phyloP scores from a whole-genome alignment of 257 asterid species.

The Misopates orontium region DNA sequence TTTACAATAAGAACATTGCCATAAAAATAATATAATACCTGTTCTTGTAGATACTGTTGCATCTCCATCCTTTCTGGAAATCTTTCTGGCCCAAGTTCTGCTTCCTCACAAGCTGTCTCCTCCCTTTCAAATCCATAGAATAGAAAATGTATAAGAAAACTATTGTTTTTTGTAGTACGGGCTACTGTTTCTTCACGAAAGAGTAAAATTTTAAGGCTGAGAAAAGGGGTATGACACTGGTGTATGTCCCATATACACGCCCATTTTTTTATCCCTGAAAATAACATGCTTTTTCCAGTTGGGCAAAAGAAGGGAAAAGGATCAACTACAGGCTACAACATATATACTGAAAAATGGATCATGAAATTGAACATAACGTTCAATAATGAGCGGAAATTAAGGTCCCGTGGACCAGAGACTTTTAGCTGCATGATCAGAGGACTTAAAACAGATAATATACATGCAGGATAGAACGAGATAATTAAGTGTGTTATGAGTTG shows the following conservation, averaged over 20 bases:
- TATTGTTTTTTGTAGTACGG: constrained; percentile 1
- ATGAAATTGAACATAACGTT: background rate
- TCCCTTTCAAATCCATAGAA: constrained; percentile 53
- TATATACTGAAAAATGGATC: background rate
- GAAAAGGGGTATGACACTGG: too few relatives aligned
- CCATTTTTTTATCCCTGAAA: background rate
- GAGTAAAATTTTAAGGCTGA: background rate
- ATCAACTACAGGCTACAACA: constrained; percentile 3
- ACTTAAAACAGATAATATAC: background rate
- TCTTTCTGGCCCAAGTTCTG: constrained; percentile 78
- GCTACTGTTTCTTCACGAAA: too few relatives aligned
- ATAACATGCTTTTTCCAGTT: background rate
- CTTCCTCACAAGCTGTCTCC: constrained; percentile 92
- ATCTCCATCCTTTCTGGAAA: constrained; percentile 58
- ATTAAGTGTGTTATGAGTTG: background rate
- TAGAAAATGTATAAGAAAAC: constrained; percentile 11
- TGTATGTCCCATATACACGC: too few relatives aligned
- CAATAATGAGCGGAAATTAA: too few relatives aligned
- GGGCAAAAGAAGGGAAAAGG: constrained; percentile 9
- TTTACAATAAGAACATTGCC: constrained; percentile 3
- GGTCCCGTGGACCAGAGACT: too few relatives aligned
- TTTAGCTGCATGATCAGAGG: background rate
- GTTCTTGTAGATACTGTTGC: constrained; percentile 62
- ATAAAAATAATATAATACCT: constrained; percentile 38
- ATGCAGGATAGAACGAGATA: background rate